phyloP scores from a whole-genome alignment of 495 filamentous ascomycete species.

The Aspergillus sclerotioniger region DNA sequence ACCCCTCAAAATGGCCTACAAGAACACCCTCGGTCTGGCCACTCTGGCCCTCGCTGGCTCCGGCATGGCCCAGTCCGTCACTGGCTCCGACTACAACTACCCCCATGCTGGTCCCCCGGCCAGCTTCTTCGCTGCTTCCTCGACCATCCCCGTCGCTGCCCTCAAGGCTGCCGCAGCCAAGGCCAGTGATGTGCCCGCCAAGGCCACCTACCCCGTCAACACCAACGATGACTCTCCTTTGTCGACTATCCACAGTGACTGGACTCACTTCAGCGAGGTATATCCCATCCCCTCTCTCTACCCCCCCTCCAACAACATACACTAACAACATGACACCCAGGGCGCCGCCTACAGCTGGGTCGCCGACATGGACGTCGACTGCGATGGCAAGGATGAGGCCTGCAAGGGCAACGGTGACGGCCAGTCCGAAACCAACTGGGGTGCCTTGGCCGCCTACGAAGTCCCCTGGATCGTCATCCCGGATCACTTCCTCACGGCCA shows the following conservation, averaged over 20 bases:
- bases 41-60: constrained; percentile 12
- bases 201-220: constrained; percentile 12
- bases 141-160: constrained; percentile 1
- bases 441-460: constrained; percentile 38
- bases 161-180: constrained; percentile 3
- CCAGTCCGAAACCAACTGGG: constrained; percentile 32
- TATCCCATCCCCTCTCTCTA: too few relatives aligned
- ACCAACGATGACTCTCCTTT: not conserved
- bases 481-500: constrained; percentile 26
- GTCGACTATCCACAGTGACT: constrained; percentile 26
- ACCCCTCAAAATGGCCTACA: not conserved
- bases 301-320: too few relatives aligned
- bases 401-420: constrained; percentile 42
- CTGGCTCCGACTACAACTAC: constrained; percentile 26
- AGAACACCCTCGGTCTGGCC: not conserved
- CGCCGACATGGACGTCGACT: constrained; percentile 43
- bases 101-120: constrained; percentile 28
- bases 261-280: constrained; percentile 27
- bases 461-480: constrained; percentile 42
- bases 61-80: constrained; percentile 19
- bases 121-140: constrained; percentile 16
- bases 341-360: constrained; percentile 36
- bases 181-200: constrained; percentile 1
- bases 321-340: constrained; percentile 22
- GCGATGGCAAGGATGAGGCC: constrained; percentile 34